Evolutionary conservation across 2,329 filamentous ascomycete species (phyloP), one percentile per base, ranked within the genome.

Genomic region (Zymoseptoria ardabiliae): DNA sequence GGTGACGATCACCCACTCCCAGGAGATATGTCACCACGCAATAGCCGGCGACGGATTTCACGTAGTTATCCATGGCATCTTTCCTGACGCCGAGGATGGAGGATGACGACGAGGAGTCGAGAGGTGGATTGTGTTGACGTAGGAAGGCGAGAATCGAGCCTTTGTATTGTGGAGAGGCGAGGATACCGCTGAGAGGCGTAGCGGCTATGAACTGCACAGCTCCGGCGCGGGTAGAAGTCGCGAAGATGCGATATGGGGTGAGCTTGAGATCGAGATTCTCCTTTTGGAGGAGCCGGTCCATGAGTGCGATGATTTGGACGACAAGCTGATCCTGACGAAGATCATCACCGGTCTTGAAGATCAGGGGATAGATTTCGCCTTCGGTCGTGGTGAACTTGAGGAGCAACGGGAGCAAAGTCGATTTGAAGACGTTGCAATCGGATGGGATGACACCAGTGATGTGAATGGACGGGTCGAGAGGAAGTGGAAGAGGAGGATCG

Each of bases 11-110:
- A 20, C 94, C 94, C 2, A 99, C 94, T 30, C 94, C 95, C 11
- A 99, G 84, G 17, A 99, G 89, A 73, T 99, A 99, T 0, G 95
- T 99, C 66, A 99, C 97, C 13, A 99, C 94, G 73, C 94, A 97
- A 76, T 99, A 99, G 35, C 94, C 94, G 0, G 94, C 94, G 71
- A 94, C 97, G 0, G 91, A 96, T 71, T 92, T 93, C 71, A 97
- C 86, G 72, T 96, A 99, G 0, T 88, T 97, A 67, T 99, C 94
- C 77, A 99, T 87, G 0, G 90, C 88, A 71, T 97, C 93, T 72
- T 93, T 92, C 25, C 92, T 88, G 25, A 99, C 87, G 0, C 93
- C 91, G 0, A 96, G 81, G 0, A 91, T 88, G 4, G 66, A 66
- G 0, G 68, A 58, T 45, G 35, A 45, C 17, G 35, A 17, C 72